Evolutionary conservation across 169 alveolate species (phyloP).

Genomic region (Plasmodium vinckei): DNA sequence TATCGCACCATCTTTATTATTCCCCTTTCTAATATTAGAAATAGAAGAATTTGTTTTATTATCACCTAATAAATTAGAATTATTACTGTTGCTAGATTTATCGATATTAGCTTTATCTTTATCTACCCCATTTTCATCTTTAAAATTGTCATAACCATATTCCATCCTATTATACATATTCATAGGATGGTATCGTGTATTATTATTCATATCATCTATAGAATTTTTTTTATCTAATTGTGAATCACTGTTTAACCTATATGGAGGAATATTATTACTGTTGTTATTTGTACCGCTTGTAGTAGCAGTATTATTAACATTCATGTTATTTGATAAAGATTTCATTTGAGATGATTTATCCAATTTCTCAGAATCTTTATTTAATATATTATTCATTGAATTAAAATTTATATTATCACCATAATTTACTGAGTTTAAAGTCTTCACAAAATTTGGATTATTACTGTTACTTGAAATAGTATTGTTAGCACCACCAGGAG

Average conservation of each 20-base stretch:
- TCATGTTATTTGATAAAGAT: slow-evolving; percentile 16
- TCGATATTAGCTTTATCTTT: neutral
- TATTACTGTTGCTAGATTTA: neutral
- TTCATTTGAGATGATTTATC: slow-evolving; percentile 33
- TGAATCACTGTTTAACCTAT: neutral
- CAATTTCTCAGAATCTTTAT: neutral
- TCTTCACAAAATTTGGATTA: neutral
- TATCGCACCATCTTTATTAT: neutral
- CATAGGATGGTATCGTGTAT: slow-evolving; percentile 43
- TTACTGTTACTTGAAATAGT: neutral
- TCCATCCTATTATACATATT: slow-evolving; percentile 56
- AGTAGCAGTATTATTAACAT: neutral
- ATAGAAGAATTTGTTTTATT: neutral
- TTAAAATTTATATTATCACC: slow-evolving; percentile 25
- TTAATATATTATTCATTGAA: neutral
- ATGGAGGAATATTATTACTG: slow-evolving; percentile 17
- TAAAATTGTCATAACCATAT: slow-evolving; percentile 26
- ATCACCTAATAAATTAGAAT: neutral
- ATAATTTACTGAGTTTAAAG: slow-evolving; percentile 12
- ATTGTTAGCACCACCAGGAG: neutral
- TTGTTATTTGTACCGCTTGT: neutral
- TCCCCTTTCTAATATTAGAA: neutral
- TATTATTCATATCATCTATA: slow-evolving; percentile 27
- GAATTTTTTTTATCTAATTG: neutral
- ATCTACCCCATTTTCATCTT: slow-evolving; percentile 1